Conservation (phyloP, 2,329 filamentous ascomycete species). For the Scedosporium minutisporum region DNA sequence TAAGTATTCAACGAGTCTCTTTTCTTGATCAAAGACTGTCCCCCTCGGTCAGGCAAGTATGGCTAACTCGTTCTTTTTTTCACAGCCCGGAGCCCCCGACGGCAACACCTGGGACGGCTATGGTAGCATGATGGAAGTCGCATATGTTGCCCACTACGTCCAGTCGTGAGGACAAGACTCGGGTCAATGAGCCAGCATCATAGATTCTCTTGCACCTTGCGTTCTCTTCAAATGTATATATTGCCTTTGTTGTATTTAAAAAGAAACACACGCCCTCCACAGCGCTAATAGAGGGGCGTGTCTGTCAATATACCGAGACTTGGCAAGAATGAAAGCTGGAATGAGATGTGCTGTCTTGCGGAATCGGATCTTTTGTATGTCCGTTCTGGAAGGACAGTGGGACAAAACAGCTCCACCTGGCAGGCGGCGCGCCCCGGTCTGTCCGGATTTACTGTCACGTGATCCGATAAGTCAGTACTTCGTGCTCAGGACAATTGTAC, state of each 20-base stretch:
- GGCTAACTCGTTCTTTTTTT: slow-evolving; percentile 4
- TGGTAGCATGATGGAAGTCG: slow-evolving; percentile 15
- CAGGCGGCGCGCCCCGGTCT: no score
- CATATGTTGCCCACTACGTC: slow-evolving; percentile 15
- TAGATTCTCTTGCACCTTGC: not conserved
- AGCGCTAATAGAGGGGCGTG: not conserved
- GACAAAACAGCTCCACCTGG: no score
- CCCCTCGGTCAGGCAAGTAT: not conserved
- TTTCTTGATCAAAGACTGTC: slow-evolving; percentile 5
- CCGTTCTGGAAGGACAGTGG: no score
- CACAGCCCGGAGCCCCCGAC: slow-evolving; percentile 39
- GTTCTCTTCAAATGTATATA: slow-evolving; percentile 3
- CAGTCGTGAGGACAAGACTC: not conserved
- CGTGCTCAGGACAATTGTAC: no score
- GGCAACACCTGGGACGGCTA: slow-evolving; percentile 32
- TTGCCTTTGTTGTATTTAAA: slow-evolving; percentile 1
- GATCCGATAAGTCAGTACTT: no score
- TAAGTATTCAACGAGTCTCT: slow-evolving; percentile 20
- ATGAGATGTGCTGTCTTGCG: no score
- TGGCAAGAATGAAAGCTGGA: no score
- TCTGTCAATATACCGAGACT: no score
- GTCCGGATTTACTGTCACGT: no score
- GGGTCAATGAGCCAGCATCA: slow-evolving; percentile 1
- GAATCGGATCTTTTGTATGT: no score
- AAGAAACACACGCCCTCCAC: not conserved